Conservation (phyloP, 1,284 basidiomycete species). For the Takashimella koratensis region DNA sequence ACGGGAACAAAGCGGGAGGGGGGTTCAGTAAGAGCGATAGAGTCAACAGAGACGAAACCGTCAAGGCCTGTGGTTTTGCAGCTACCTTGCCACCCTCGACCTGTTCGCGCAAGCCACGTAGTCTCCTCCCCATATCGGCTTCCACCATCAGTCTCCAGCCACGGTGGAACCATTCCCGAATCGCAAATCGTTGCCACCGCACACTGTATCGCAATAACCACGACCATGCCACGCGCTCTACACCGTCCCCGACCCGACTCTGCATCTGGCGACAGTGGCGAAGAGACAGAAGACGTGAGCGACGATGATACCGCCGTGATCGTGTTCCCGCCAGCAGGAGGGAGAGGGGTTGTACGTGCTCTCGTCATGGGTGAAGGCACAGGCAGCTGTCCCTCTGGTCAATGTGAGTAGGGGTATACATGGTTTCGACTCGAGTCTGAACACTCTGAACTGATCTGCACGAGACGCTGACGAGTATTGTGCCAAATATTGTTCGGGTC, state of each 20-base stretch:
- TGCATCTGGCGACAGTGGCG: conserved; percentile 14
- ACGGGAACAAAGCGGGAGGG: too few relatives aligned
- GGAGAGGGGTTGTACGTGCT: conserved; percentile 60
- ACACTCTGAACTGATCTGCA: background rate
- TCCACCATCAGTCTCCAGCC: conserved; percentile 47
- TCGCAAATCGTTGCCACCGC: conserved; percentile 41
- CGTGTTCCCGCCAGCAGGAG: conserved; percentile 72
- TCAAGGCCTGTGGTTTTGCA: conserved; percentile 46
- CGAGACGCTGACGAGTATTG: too few relatives aligned
- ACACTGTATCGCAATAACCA: conserved; percentile 66
- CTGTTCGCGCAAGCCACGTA: conserved; percentile 52
- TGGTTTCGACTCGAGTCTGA: background rate
- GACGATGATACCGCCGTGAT: conserved; percentile 67
- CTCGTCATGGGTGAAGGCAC: conserved; percentile 78
- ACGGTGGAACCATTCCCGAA: background rate
- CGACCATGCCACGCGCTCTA: conserved; percentile 44
- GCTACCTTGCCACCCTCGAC: conserved; percentile 57
- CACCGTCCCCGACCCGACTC: conserved; percentile 2
- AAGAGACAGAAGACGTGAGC: conserved; percentile 21
- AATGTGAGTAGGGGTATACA: conserved; percentile 59
- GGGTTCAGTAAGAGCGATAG: too few relatives aligned
- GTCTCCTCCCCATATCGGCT: conserved; percentile 53
- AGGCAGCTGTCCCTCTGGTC: conserved; percentile 75
- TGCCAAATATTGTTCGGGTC: too few relatives aligned
- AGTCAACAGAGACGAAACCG: conserved; percentile 16